Conservation (phyloP, 805 yeast genomes). For the Metschnikowia arizonensis region DNA sequence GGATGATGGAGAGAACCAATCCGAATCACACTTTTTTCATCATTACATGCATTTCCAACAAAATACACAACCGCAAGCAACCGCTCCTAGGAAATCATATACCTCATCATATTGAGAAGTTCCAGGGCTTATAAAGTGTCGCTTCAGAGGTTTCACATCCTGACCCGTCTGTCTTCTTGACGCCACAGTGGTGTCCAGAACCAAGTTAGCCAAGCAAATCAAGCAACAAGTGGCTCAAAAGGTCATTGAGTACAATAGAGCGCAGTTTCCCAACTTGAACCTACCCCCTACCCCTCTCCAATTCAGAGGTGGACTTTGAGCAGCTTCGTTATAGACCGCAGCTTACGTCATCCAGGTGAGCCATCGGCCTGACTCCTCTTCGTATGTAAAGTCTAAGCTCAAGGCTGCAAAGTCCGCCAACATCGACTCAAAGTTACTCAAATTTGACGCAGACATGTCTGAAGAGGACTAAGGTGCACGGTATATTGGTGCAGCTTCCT, state of each 20-base stretch:
- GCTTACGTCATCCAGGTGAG: slow-evolving; percentile 90
- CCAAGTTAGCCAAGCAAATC: slow-evolving; percentile 37
- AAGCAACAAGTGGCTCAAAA: slow-evolving; percentile 37
- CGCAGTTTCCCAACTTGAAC: slow-evolving; percentile 22
- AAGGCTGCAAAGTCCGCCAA: slow-evolving; percentile 86
- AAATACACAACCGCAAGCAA: background rate
- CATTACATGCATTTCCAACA: background rate
- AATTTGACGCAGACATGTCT: slow-evolving; percentile 57
- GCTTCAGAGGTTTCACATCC: slow-evolving; percentile 12
- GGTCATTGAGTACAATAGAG: slow-evolving; percentile 34
- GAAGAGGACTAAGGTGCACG: slow-evolving; percentile 69
- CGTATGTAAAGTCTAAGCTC: slow-evolving; percentile 87
- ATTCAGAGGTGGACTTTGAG: slow-evolving; percentile 23
- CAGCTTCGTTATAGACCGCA: slow-evolving; percentile 58
- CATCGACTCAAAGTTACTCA: slow-evolving; percentile 61
- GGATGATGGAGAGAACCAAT: no score
- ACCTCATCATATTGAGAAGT: slow-evolving; percentile 11
- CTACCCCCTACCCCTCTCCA: slow-evolving; percentile 16
- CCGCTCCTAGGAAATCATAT: background rate
- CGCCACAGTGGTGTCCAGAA: slow-evolving; percentile 41
- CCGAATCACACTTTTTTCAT: slow-evolving; percentile 1
- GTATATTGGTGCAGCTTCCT: slow-evolving; percentile 87
- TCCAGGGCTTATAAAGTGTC: slow-evolving; percentile 11
- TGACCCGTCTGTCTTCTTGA: slow-evolving; percentile 20
- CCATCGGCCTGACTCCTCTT: slow-evolving; percentile 79